Base-by-base conservation (phyloP, 1,284 basidiomycete genomes). In the Fomitopsis pinicola region DNA sequence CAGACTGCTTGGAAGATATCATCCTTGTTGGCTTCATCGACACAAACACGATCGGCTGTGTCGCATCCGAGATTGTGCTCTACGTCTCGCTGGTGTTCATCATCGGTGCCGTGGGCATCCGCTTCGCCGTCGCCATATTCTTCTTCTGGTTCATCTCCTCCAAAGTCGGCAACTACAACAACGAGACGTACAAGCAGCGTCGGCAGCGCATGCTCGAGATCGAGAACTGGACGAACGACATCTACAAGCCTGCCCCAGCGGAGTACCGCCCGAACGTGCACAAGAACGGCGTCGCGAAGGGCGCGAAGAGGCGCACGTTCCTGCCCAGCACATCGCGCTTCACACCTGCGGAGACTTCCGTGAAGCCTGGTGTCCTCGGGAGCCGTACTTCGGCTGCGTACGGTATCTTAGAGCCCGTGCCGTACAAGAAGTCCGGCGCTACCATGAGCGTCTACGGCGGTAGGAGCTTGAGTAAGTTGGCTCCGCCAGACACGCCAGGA, bases 91-190 rank as follows among this genome's bases (percentile, higher is more conserved):
- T 98, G 68, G 86, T 97, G 67, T 97, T 98, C 84, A 99, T 99
- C 74, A 89, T 98, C 65, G 97, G 97, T 63, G 96, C 98, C 62
- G 97, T 99, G 60, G 82, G 85, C 59, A 96, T 98, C 77, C 94
- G 95, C 64, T 99, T 98, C 80, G 80, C 85, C 68, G 97, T 99
- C 95, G 97, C 97, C 46, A 92, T 98, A 69, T 82, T 94, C 73
- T 99, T 99, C 76, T 85, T 92, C 45, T 99, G 97, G 97, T 99
- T 98, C 83, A 88, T 95, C 72, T 94, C 92, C 26, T 95, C 92
- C 91, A 88, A 88, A 70, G 82, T 99, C 46, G 97, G 97, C 58
- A 92, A 94, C 68, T 99, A 98, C 81, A 89, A 90, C 67, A 86
- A 87, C 58, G 97, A 99, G 78, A 94, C 94, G 40, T 95, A 97